Base-by-base conservation (phyloP, 2,329 filamentous ascomycete species). In the Lachnellula subtilissima region DNA sequence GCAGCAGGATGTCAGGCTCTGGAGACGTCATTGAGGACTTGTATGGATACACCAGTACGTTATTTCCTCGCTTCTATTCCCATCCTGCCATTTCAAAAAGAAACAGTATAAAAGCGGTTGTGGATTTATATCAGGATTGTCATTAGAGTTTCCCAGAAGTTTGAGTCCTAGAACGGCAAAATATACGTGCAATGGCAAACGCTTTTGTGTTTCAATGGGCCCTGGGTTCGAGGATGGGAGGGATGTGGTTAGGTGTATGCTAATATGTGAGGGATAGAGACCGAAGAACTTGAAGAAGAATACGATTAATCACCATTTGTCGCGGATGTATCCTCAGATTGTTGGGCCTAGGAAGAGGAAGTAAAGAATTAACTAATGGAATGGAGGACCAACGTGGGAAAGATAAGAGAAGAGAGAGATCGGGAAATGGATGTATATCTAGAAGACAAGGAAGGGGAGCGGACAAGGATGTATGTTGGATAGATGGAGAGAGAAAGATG, bases 221-320 rank as follows among this genome's bases (percentile, higher is more conserved):
- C 28, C 28, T 9, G 9, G 28, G 9, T 32, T 32, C 9, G 9
- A 9, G 9, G 28, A 32, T 4, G 9, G 28, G 28, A 32, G 4
- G 28, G 9, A 32, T 32, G 8, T 32, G 8, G 2, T 32, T 12
- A 12, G 9, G 12, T 32, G 15, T 3, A 15, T n/a, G 39, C 39
- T 42, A 11, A 42, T 42, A 19, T 42, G 15, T 12, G 39, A 17
- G 15, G 1, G 9, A 17, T 69, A 86, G 84, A 83, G 78, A 78
- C 73, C 79, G 48, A 72, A 73, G 61, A 72, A 75, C 54, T 71
- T 74, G 62, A 82, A 83, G 70, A 90, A 86, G 76, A 93, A 85
- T 72, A 84, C 82, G 62, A 91, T 97, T 82, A 97, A 97, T 76
- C 92, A 92, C 78, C 92, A 97, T 72, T 78, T 97, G 45, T 82